A percentile compares a stretch with the other conserved stretches of the same genome.
Conservation (phyloP, 345 rosid genomes). For the Corchorus olitorius region DNA sequence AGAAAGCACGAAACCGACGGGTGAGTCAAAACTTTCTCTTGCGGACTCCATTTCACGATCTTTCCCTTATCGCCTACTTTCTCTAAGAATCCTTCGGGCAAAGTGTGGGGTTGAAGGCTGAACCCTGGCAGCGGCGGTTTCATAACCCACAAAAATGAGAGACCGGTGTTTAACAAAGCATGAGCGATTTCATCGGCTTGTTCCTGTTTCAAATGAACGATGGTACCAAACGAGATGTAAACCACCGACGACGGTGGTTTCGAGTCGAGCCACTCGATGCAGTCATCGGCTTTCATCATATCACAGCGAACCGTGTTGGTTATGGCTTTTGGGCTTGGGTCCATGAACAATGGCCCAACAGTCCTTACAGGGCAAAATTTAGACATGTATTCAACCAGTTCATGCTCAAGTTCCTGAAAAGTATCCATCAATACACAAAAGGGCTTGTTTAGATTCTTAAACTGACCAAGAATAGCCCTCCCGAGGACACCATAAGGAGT, state of each 20-base stretch:
- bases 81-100: constrained; percentile 66
- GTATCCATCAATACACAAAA: constrained; percentile 77
- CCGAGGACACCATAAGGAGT: constrained; percentile 46
- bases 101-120: constrained; percentile 33
- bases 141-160: constrained; percentile 80
- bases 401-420: constrained; percentile 70
- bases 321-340: constrained; percentile 39
- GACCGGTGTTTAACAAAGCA: constrained; percentile 54
- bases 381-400: constrained; percentile 65
- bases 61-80: constrained; percentile 57
- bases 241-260: constrained; percentile 67
- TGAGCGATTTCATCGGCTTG: constrained; percentile 74
- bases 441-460: constrained; percentile 56
- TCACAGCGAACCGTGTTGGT: constrained; percentile 45
- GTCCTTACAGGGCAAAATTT: constrained; percentile 48
- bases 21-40: constrained; percentile 72
- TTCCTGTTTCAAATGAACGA: constrained; percentile 62
- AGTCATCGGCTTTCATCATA: constrained; percentile 54
- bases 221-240: constrained; percentile 80
- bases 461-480: constrained; percentile 62
- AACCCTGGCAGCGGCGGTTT: constrained; percentile 44
- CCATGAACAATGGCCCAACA: constrained; percentile 61
- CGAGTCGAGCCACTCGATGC: constrained; percentile 75
- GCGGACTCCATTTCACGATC: constrained; percentile 78
- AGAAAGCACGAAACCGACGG: constrained; percentile 69